Conservation (phyloP, 2,329 filamentous ascomycete species). For the Xylariomycetidae sp. region DNA sequence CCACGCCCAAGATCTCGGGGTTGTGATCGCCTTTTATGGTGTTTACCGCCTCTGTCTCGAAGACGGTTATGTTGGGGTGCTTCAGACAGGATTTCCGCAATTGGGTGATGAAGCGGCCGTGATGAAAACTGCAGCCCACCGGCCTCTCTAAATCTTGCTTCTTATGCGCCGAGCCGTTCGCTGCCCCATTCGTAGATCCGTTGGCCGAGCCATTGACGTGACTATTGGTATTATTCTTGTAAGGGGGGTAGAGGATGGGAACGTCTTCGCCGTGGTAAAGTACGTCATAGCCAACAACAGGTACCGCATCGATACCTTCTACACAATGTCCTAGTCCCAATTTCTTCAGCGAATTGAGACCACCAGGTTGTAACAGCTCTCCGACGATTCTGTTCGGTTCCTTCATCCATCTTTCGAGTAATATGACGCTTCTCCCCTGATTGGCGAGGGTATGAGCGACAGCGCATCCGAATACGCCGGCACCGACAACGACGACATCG, state of each 20-base stretch:
- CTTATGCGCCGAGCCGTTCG: conserved; percentile 23
- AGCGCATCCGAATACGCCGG: conserved; percentile 84
- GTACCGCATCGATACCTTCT: conserved; percentile 81
- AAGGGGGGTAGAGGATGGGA: conserved; percentile 77
- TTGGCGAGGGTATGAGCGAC: conserved; percentile 78
- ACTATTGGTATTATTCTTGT: too few species aligned
- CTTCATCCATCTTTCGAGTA: conserved; percentile 84
- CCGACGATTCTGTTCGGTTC: conserved; percentile 95
- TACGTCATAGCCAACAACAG: conserved; percentile 82
- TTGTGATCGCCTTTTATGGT: conserved; percentile 67
- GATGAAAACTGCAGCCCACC: conserved; percentile 82
- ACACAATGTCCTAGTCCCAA: conserved; percentile 78
- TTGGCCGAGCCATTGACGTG: conserved; percentile 32
- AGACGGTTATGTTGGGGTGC: conserved; percentile 79
- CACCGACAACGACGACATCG: conserved; percentile 89
- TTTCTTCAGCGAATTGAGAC: conserved; percentile 72
- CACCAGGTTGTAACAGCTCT: conserved; percentile 90
- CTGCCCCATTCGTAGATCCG: conserved; percentile 17
- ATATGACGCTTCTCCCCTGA: conserved; percentile 84
- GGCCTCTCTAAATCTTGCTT: conserved; percentile 39
- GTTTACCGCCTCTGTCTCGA: conserved; percentile 82
- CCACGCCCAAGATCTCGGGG: conserved; percentile 76
- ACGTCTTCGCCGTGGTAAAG: conserved; percentile 73
- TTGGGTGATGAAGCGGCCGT: conserved; percentile 85
- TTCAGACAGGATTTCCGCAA: conserved; percentile 69